Conservation (phyloP, 2,329 filamentous ascomycete species). For the Monosporascus sp. region DNA sequence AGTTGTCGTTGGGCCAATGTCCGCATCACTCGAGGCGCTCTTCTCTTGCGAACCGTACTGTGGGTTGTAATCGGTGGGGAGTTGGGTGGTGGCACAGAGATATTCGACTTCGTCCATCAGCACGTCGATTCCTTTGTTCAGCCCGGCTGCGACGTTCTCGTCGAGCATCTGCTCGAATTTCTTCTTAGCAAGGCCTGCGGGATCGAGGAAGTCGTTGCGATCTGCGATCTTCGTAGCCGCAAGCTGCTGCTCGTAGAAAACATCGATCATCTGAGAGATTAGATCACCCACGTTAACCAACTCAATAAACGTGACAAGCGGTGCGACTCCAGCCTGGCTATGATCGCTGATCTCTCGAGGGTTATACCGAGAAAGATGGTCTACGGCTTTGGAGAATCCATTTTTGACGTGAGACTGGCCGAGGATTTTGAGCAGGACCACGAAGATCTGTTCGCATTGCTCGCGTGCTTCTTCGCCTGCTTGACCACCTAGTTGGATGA, state of each 20-base stretch:
- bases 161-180: conserved; percentile 98
- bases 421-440: conserved; percentile 74
- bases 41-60: conserved; percentile 30
- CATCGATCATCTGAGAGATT: conserved; percentile 98
- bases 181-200: conserved; percentile 91
- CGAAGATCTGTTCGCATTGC: conserved; percentile 87
- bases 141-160: conserved; percentile 87
- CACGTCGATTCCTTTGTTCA: conserved; percentile 97
- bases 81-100: conserved; percentile 81
- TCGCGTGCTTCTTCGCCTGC: conserved; percentile 77
- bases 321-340: conserved; percentile 70
- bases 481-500: conserved; percentile 74
- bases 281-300: conserved; percentile 96
- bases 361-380: conserved; percentile 85
- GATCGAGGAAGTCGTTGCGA: conserved; percentile 89
- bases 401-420: conserved; percentile 81
- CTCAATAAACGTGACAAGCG: conserved; percentile 91
- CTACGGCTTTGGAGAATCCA: conserved; percentile 91
- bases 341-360: conserved; percentile 74
- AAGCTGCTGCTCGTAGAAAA: conserved; percentile 96
- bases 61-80: conserved; percentile 87
- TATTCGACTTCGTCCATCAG: conserved; percentile 98
- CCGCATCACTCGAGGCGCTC: conserved; percentile 27
- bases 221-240: conserved; percentile 77
- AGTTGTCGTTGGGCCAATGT: conserved; percentile 65